These are phyloP conservation scores for Magnusiomyces tetraspermus DNA, from an alignment of 1,139 yeast genomes.

Conservation along the genomic window DNA sequence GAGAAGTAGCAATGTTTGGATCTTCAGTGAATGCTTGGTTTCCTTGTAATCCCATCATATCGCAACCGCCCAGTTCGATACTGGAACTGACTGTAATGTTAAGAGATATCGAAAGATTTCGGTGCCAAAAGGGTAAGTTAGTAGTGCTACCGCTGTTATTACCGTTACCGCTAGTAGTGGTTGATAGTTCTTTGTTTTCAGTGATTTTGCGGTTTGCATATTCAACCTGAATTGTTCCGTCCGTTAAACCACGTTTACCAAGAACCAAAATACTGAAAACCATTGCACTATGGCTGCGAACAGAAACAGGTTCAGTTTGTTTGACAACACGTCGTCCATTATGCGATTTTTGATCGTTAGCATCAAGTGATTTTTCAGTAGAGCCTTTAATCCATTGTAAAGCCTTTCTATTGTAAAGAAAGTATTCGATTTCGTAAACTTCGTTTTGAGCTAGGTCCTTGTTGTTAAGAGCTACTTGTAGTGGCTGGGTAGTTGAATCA, in stretches of 20 bases:
- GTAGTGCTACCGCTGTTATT: too few relatives aligned
- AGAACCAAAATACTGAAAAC: constrained; percentile 48
- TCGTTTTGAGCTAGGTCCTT: constrained; percentile 49
- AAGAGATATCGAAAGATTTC: constrained; percentile 55
- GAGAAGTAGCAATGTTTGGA: constrained; percentile 1
- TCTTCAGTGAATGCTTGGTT: constrained; percentile 15
- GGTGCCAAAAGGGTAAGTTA: constrained; percentile 32
- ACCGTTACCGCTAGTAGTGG: too few relatives aligned
- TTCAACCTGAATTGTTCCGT: constrained; percentile 56
- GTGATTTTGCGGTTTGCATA: constrained; percentile 38
- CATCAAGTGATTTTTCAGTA: constrained; percentile 10
- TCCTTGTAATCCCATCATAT: constrained; percentile 43
- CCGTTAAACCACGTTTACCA: constrained; percentile 68
- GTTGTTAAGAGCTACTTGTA: constrained; percentile 40
- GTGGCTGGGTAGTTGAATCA: constrained; percentile 65
- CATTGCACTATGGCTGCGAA: constrained; percentile 23
- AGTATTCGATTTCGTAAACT: constrained; percentile 66
- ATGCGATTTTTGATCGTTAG: constrained; percentile 1
- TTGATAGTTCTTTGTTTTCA: not conserved
- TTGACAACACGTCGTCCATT: constrained; percentile 1
- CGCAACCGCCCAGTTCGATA: constrained; percentile 66
- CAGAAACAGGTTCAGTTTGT: constrained; percentile 3
- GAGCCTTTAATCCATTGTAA: constrained; percentile 31
- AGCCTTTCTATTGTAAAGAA: constrained; percentile 50
- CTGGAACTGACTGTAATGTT: constrained; percentile 61